Percentiles rank a stretch among this genome's conserved stretches.
phyloP scores from a whole-genome alignment of 257 asterid species.

The Ajuga chamaepitys region DNA sequence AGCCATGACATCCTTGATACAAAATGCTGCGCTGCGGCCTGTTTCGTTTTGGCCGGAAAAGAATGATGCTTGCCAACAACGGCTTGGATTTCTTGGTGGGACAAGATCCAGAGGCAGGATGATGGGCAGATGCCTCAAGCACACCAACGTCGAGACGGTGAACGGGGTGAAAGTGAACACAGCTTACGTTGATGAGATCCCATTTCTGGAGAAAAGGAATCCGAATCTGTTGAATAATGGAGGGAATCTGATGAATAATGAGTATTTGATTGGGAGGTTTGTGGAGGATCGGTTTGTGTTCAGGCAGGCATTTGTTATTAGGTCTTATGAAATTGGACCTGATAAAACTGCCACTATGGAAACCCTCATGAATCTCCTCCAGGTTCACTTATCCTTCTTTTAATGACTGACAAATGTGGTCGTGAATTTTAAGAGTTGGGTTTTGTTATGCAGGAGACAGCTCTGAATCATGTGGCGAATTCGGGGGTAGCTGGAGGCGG shows the following conservation, averaged over 20 bases:
- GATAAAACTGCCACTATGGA: constrained; percentile 92
- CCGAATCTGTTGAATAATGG: constrained; percentile 2
- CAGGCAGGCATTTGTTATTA: constrained; percentile 63
- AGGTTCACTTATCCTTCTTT: constrained; percentile 29
- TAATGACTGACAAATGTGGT: no score
- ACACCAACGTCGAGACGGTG: constrained; percentile 21
- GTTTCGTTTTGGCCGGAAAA: background rate
- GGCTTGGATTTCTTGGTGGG: background rate
- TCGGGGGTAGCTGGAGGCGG: constrained; percentile 74
- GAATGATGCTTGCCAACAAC: background rate
- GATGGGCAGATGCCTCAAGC: background rate
- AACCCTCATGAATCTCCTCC: constrained; percentile 84
- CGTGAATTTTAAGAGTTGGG: no score
- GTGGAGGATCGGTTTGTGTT: constrained; percentile 51
- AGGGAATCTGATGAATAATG: constrained; percentile 21
- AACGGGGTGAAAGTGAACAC: constrained; percentile 70
- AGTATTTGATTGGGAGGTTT: constrained; percentile 51
- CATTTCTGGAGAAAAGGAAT: constrained; percentile 12
- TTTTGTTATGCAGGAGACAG: constrained; percentile 55
- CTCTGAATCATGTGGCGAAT: constrained; percentile 71
- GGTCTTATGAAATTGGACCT: constrained; percentile 95
- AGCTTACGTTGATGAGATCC: constrained; percentile 25
- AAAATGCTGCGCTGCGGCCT: background rate
- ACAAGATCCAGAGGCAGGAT: no score
- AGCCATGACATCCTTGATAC: constrained; percentile 15